These are phyloP conservation scores for Suillus occidentalis DNA, from an alignment of 768 basidiomycete species.

Conservation along the genomic window DNA sequence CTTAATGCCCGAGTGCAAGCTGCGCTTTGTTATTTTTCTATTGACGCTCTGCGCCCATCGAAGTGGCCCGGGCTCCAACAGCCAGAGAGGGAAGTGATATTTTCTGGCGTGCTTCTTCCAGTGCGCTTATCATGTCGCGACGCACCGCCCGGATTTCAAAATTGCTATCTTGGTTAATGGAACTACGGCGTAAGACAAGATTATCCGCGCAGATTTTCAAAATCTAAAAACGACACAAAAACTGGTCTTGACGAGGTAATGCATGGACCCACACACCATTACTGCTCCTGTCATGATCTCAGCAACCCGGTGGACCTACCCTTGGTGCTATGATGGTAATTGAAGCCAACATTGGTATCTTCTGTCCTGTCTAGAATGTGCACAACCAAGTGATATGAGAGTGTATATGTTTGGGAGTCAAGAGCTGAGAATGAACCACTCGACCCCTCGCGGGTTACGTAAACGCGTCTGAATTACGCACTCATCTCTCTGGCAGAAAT, in stretches of 20 bases:
- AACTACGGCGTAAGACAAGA: conserved; percentile 79
- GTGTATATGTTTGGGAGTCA: not conserved
- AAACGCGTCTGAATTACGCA: not conserved
- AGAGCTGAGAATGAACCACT: not conserved
- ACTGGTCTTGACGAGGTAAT: conserved; percentile 16
- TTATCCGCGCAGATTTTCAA: conserved; percentile 55
- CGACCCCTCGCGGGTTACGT: not conserved
- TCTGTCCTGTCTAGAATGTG: conserved; percentile 49
- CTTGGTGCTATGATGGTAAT: conserved; percentile 82
- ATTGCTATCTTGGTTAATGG: conserved; percentile 73
- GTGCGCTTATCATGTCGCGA: conserved; percentile 73
- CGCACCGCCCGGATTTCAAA: conserved; percentile 64
- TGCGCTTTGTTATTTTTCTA: conserved; percentile 36
- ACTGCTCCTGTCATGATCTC: conserved; percentile 75
- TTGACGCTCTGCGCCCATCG: conserved; percentile 71
- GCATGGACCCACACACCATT: conserved; percentile 82
- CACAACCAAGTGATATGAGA: conserved; percentile 48
- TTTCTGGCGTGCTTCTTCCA: conserved; percentile 62
- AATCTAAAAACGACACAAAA: conserved; percentile 39
- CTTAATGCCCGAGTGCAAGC: not conserved
- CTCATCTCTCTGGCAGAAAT: not conserved
- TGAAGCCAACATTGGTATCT: conserved; percentile 52
- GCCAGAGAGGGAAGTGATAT: conserved; percentile 73
- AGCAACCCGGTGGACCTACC: conserved; percentile 37
- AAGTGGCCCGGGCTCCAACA: conserved; percentile 75